These are phyloP conservation scores for Aquilaria sinensis DNA, from an alignment of 345 rosid species.

Conservation along the genomic window DNA sequence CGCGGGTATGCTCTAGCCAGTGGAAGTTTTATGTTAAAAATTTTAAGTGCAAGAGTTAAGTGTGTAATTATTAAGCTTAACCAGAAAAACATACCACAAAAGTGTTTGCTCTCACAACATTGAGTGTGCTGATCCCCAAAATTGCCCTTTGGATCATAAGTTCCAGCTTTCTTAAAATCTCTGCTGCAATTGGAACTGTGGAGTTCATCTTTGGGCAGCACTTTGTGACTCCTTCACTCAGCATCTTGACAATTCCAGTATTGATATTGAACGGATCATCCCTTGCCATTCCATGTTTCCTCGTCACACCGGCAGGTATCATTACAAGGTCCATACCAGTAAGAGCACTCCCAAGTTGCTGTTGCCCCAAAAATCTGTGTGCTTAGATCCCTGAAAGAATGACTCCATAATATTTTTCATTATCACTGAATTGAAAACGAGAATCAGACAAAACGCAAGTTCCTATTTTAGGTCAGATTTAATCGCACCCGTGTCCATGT, in stretches of 20 bases:
- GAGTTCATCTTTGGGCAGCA: slow-evolving; percentile 77
- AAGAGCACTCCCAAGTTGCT: slow-evolving; percentile 67
- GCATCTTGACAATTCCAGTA: slow-evolving; percentile 82
- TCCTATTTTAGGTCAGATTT: no score
- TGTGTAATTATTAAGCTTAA: no score
- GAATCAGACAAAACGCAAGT: no score
- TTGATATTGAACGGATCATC: slow-evolving; percentile 88
- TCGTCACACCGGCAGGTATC: slow-evolving; percentile 84
- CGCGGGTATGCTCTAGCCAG: no score
- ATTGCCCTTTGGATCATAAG: slow-evolving; percentile 69
- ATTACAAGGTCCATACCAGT: slow-evolving; percentile 82
- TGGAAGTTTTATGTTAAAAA: no score
- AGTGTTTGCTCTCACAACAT: slow-evolving; percentile 84
- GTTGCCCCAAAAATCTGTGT: slow-evolving; percentile 74
- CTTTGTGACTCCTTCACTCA: slow-evolving; percentile 67
- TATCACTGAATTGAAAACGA: not conserved
- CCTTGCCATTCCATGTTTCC: slow-evolving; percentile 88
- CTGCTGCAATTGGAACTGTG: slow-evolving; percentile 79
- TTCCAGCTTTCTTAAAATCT: slow-evolving; percentile 83
- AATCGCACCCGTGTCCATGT: slow-evolving; percentile 57
- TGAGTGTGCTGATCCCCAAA: slow-evolving; percentile 79
- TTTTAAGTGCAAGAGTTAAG: no score
- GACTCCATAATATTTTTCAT: not conserved
- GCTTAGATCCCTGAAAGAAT: slow-evolving; percentile 30
- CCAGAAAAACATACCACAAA: slow-evolving; percentile 45